Evolutionary conservation across 2,329 filamentous ascomycete species (phyloP).

Genomic region (Paraphoma chrysanthemicola): DNA sequence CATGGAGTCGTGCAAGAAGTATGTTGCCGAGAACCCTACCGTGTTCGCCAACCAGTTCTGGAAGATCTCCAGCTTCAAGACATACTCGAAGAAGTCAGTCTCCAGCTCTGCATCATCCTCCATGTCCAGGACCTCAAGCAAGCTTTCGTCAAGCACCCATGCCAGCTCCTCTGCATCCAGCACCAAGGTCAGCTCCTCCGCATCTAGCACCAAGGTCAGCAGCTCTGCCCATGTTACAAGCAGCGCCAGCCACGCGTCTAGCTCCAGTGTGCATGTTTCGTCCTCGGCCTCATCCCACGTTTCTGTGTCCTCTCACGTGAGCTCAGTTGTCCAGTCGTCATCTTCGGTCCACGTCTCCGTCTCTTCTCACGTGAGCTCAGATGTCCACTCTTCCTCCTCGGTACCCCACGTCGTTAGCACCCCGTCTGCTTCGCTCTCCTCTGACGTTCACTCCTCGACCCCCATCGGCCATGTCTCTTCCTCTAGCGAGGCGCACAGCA

Average conservation of each 20-base stretch:
- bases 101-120: slow-evolving; percentile 21
- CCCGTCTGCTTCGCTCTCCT: neutral
- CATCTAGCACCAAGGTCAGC: neutral
- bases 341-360: neutral
- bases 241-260: neutral
- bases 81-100: slow-evolving; percentile 19
- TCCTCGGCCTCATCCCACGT: slow-evolving; percentile 1
- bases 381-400: neutral
- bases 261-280: neutral
- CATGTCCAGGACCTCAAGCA: neutral
- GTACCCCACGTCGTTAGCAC: neutral
- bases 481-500: neutral
- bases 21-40: slow-evolving; percentile 71
- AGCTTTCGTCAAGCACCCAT: neutral
- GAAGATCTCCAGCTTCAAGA: slow-evolving; percentile 59
- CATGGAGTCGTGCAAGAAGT: slow-evolving; percentile 66
- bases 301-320: neutral
- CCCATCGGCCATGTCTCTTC: neutral
- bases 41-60: slow-evolving; percentile 78
- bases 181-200: neutral
- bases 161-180: neutral
- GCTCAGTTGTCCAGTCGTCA: neutral
- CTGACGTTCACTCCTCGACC: neutral
- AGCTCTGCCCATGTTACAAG: neutral
- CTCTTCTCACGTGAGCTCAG: no score